These are phyloP conservation scores for Aspergillus puulaauensis DNA, from an alignment of 2,329 filamentous ascomycete genomes.

Conservation along the genomic window DNA sequence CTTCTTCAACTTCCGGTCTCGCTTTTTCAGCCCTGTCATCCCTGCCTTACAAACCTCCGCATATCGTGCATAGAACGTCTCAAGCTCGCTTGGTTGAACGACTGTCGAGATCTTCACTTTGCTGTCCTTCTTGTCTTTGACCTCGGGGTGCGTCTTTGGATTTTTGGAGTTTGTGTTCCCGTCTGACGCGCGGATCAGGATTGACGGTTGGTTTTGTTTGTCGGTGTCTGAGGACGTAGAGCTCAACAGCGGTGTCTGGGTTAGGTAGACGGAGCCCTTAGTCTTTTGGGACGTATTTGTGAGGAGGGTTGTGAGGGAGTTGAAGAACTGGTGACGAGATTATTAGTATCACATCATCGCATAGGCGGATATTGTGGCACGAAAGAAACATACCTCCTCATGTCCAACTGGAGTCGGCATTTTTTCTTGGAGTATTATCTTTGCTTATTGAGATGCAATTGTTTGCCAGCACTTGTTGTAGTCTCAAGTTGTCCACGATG, in stretches of 20 bases:
- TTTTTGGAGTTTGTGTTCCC: constrained; percentile 60
- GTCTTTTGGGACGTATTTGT: constrained; percentile 37
- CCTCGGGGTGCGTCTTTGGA: constrained; percentile 32
- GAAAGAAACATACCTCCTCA: constrained; percentile 37
- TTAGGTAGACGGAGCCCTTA: constrained; percentile 46
- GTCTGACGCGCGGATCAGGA: constrained; percentile 83
- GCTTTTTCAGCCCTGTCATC: constrained; percentile 87
- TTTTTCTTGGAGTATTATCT: background rate
- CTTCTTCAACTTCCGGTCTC: constrained; percentile 79
- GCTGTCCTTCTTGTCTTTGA: constrained; percentile 30
- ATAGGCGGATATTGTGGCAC: background rate
- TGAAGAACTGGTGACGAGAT: constrained; percentile 40
- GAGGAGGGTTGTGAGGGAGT: constrained; percentile 40
- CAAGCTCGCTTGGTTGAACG: constrained; percentile 72
- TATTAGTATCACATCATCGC: background rate
- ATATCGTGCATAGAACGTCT: constrained; percentile 79
- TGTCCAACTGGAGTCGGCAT: constrained; percentile 41
- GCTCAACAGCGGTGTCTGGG: constrained; percentile 40
- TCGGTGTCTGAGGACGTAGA: constrained; percentile 10
- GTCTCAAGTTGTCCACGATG: background rate
- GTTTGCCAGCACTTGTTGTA: background rate
- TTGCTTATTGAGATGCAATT: background rate
- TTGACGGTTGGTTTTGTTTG: constrained; percentile 55
- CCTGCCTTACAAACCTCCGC: constrained; percentile 87
- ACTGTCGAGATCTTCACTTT: constrained; percentile 79